Evolutionary conservation across 139 green algal species (phyloP).

Genomic region (Micromonas pusilla): DNA sequence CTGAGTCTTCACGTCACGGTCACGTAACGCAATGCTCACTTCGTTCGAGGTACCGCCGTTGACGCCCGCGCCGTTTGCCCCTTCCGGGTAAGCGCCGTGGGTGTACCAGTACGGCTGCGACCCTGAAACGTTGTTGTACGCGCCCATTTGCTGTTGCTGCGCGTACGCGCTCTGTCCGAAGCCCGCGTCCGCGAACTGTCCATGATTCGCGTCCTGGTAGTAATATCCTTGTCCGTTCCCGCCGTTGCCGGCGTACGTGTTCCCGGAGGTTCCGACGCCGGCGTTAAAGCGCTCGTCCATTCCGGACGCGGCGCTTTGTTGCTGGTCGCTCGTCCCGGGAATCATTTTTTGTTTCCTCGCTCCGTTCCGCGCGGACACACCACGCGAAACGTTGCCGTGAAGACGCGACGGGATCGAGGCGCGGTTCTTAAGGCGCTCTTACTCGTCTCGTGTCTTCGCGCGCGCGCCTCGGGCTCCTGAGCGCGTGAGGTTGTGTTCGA

Average conservation of each 20-base stretch:
- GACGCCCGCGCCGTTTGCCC: neutral
- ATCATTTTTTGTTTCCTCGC: too few species aligned
- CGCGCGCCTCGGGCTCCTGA: too few species aligned
- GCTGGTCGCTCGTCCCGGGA: too few species aligned
- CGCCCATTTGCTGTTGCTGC: neutral
- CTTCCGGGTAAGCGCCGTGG: neutral
- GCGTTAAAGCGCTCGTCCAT: neutral
- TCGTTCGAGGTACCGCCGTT: neutral
- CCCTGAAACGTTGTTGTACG: neutral
- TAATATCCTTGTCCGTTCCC: neutral
- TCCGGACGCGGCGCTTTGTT: neutral
- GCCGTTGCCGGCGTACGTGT: neutral
- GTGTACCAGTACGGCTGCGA: neutral
- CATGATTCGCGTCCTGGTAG: neutral
- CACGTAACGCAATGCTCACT: neutral
- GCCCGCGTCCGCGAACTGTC: neutral
- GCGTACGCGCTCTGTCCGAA: neutral
- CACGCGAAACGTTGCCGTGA: too few species aligned
- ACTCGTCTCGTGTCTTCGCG: too few species aligned
- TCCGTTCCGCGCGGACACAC: too few species aligned
- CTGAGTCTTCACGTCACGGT: neutral
- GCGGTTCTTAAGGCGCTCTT: too few species aligned
- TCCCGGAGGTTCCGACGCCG: neutral
- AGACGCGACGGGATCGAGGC: too few species aligned
- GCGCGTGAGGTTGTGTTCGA: too few species aligned